Evolutionary conservation across 768 basidiomycete species (phyloP).

Genomic region (Phaeotremella fagi): DNA sequence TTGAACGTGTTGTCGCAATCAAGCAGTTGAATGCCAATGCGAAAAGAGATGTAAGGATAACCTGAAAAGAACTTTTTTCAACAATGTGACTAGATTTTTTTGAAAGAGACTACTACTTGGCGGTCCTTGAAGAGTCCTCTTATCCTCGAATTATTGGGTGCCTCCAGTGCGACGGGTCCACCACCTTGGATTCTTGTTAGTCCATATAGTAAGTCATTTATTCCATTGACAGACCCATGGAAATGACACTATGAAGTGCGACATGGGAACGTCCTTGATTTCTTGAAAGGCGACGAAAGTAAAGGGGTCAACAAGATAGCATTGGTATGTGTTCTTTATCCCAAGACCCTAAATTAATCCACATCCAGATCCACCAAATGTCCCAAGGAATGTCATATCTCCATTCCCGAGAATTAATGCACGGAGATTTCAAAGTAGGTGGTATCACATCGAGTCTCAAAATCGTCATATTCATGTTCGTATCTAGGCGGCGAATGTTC

Average conservation of each 20-base stretch:
- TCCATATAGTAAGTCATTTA: slow-evolving; percentile 54
- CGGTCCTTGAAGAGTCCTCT: slow-evolving; percentile 62
- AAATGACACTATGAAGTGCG: slow-evolving; percentile 44
- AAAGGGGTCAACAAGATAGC: slow-evolving; percentile 20
- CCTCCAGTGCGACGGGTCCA: slow-evolving; percentile 64
- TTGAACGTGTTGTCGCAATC: slow-evolving; percentile 49
- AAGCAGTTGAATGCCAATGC: slow-evolving; percentile 52
- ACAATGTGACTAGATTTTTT: slow-evolving; percentile 65
- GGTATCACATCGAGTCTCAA: too few species aligned
- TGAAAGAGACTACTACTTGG: slow-evolving; percentile 70
- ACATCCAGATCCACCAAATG: slow-evolving; percentile 62
- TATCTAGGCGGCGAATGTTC: slow-evolving; percentile 63
- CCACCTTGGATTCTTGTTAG: slow-evolving; percentile 77
- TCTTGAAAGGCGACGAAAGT: slow-evolving; percentile 51
- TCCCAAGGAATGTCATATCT: slow-evolving; percentile 77
- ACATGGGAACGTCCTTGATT: slow-evolving; percentile 63
- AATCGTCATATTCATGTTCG: background rate
- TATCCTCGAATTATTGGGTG: slow-evolving; percentile 70
- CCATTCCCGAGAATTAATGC: slow-evolving; percentile 63
- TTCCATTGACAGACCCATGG: background rate
- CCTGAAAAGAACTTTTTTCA: slow-evolving; percentile 49
- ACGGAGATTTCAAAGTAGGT: slow-evolving; percentile 80
- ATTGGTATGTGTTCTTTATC: slow-evolving; percentile 8
- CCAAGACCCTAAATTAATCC: background rate
- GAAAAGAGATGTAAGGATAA: slow-evolving; percentile 12